Percentiles rank a stretch among this genome's conserved stretches.
Conservation (phyloP, 768 basidiomycete species). For the Coprinopsis strossmayeri region DNA sequence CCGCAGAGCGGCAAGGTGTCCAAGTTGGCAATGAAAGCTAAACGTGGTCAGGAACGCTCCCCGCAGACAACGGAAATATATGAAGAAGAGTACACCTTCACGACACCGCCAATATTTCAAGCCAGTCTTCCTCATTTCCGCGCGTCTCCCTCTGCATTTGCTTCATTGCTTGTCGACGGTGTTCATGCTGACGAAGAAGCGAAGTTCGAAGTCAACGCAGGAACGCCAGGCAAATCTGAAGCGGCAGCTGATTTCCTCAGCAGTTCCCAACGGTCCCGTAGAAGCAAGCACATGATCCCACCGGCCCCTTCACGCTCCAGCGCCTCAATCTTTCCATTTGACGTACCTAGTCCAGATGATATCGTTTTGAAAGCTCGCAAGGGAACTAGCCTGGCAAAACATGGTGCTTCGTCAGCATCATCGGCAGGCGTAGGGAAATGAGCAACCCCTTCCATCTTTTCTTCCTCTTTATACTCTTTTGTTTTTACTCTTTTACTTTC, state of each 20-base stretch:
- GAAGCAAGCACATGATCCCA: conserved; percentile 15
- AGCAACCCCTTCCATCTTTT: conserved; percentile 15
- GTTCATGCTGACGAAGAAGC: conserved; percentile 25
- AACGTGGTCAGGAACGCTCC: conserved; percentile 38
- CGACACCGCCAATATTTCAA: conserved; percentile 51
- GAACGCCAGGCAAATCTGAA: conserved; percentile 11
- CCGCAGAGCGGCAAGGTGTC: conserved; percentile 39
- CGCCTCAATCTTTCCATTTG: conserved; percentile 54
- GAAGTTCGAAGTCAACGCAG: background rate
- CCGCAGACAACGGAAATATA: conserved; percentile 20
- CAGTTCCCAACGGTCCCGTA: conserved; percentile 19
- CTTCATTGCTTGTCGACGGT: conserved; percentile 60
- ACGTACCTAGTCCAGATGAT: conserved; percentile 90
- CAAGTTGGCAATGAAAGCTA: conserved; percentile 73
- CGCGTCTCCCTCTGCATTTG: conserved; percentile 76
- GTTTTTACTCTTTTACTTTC: conserved; percentile 17
- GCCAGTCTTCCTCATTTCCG: conserved; percentile 46
- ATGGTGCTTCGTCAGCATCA: conserved; percentile 14
- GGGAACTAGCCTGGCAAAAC: conserved; percentile 41
- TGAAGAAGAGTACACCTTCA: conserved; percentile 32
- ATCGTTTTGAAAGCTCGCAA: conserved; percentile 74
- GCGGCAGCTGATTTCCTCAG: conserved; percentile 10
- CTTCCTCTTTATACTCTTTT: conserved; percentile 11
- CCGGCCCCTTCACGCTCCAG: conserved; percentile 7
- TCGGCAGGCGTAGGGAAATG: conserved; percentile 14